Base-by-base conservation (phyloP, 2,329 filamentous ascomycete species). In the Byssothecium circinans region DNA sequence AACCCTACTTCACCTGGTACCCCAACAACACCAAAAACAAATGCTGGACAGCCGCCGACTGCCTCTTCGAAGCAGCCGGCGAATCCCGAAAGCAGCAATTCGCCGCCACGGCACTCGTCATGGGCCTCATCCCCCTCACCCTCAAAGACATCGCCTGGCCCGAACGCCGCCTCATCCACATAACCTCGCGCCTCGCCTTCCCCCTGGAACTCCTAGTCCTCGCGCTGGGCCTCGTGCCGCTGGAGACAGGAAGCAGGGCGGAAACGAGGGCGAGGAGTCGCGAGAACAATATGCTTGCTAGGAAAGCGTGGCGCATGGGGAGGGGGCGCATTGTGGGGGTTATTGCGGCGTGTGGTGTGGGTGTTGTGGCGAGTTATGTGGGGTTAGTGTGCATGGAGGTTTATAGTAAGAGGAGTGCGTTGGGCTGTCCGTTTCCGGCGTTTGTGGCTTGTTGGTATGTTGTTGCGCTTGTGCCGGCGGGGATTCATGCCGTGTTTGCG, bases 71-170 rank as follows among this genome's bases (percentile, higher is more conserved):
- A 30, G 40, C 45, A 1, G 58, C 60, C 4, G 59, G 59, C 23
- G 64, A 68, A 30, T 56, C 56, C 18, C 60, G 63, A 20, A 67
- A 68, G 40, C 64, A 67, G 34, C 65, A 70, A 51, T 67, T 63
- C 49, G 59, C 57, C 18, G 61, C 66, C 25, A 63, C 57, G 1
- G 56, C 61, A 1, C 55, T 70, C 8, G 59, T 69, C 38, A 68
- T 70, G 65, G 67, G 65, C 22, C 52, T 70, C 10, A 54, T 70
- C 25, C 66, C 67, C 1, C 48, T 68, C 2, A 64, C 60, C 1
- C 53, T 69, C 14, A 67, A 64, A 38, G 65, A 68, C 42, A 58
- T 67, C 43, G 62, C 66, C 1, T 68, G 66, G 65, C 66, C 65
- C 1, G 60, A 68, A 43, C 43, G 58, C 2, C 46, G 65, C 18